Base-by-base conservation (phyloP, 2,329 filamentous ascomycete genomes). In the Diaporthe ilicicola region DNA sequence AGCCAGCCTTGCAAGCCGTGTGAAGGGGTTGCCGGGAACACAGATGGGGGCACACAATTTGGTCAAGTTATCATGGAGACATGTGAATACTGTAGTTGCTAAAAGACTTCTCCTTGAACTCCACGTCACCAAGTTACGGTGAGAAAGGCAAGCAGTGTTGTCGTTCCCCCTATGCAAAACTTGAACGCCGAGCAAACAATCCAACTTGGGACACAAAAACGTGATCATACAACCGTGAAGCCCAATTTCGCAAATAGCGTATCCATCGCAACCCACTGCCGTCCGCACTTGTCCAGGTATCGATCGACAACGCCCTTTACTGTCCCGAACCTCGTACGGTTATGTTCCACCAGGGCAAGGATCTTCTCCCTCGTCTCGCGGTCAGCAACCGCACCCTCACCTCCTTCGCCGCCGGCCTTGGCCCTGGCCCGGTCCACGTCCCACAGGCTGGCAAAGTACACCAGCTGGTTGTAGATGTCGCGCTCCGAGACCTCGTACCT, bases 231-330 rank as follows among this genome's bases (percentile, higher is more conserved):
- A 69, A 77, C 78, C 4, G 75, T 70, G 77, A 90, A 89, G 12
- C 90, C 89, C 50, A 92, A 77, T 80, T 90, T 91, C 29, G 89
- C 88, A 85, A 97, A 98, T 74, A 98, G 82, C 74, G 86, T 91
- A 81, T 96, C 94, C 95, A 97, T 98, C 75, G 94, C 92, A 66
- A 98, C 95, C 94, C 94, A 97, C 81, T 94, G 93, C 76, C 94
- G 86, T 32, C 95, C 95, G 81, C 94, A 97, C 84, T 95, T 96
- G 77, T 94, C 94, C 76, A 97, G 82, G 82, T 97, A 97, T 77
- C 85, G 90, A 74, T 95, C 94, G 6, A 97, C 93, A 17, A 94
- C 90, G 8, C 87, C 87, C 84, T 91, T 93, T 75, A 95, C 84
- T 0, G 93, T 94, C 13, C 82, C 88, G 79, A 98, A 98, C 73